Evolutionary conservation across 352 stramenopile genomes (phyloP), one percentile per base, ranked within the genome.

Genomic region (Pythium coloratum): DNA sequence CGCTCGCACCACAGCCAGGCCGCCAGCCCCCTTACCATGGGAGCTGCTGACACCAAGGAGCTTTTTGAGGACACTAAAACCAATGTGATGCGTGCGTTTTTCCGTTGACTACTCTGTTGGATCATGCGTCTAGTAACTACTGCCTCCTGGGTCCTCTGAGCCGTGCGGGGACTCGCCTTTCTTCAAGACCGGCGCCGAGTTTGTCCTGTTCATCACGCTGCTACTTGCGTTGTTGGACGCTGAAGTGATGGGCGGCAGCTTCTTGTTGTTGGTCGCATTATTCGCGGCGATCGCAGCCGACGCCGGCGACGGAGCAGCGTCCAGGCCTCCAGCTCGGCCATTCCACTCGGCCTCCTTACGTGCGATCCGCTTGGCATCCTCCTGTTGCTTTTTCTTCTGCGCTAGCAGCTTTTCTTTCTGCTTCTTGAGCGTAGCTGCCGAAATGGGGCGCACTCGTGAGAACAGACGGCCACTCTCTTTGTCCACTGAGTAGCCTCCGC

Each of bases 281-380:
- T 50, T 50, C 13, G 16, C 44, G 3, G 44, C 50, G 18, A 33
- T 34, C 34, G 53, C 40, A 3, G 8, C 49, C 1, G 57, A 30
- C 24, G 28, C 59, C 36, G 63, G 51, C n/a, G 62, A 68, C 6
- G 55, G 44, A n/a, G 61, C 55, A 18, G 77, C 66, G 40, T 96
- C 83, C 64, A 95, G 68, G 0, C 89, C 89, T 8, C 82, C 87
- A 0, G 86, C 82, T 8, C 87, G 82, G 9, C 87, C 87, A 32
- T 84, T 75, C 89, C 87, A 96, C 50, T 94, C 81, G 7, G 84
- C 75, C 66, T 96, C 87, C 75, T 91, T 88, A 26, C 79, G 76
- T 2, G 82, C 71, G 33, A 86, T 71, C 2, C 73, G 73, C 49
- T 82, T 80, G 3, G 71, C 69, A 16, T 92, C 84, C 30, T 92